Evolutionary conservation across 495 filamentous ascomycete genomes (phyloP), one percentile per base, ranked within the genome.

Genomic region (Haplographium delicatum): DNA sequence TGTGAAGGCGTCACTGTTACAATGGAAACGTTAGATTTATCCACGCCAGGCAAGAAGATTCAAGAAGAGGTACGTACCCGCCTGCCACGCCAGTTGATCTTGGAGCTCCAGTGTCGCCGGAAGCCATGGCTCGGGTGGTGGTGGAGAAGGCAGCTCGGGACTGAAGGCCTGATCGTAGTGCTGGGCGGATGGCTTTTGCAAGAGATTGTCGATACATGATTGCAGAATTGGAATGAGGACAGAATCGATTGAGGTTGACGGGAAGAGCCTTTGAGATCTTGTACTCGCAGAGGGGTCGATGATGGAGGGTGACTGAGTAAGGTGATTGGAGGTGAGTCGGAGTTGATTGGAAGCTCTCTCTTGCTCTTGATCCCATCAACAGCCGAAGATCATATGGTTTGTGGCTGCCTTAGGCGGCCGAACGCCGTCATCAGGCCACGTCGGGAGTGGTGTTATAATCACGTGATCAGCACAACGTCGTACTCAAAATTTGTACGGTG

Each of bases 1-100:
- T 64, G 84, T 85, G 79, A 96, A 99, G 43, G 84, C 75, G 65
- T 99, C 93, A 52, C 91, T 91, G 53, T 59, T n/a, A n/a, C n/a
- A n/a, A n/a, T n/a, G n/a, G n/a, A n/a, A n/a, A n/a, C n/a, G n/a
- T n/a, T n/a, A n/a, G n/a, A n/a, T n/a, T n/a, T n/a, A n/a, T n/a
- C n/a, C n/a, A n/a, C n/a, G n/a, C n/a, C n/a, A n/a, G n/a, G n/a
- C n/a, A n/a, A n/a, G n/a, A n/a, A n/a, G n/a, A n/a, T n/a, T n/a
- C n/a, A n/a, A 9, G 6, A 23, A 45, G 5, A 28, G 16, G 9
- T 25, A 53, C 47, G 2, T 44, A 55, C 54, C 54, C 76, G 54
- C 64, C 72, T 68, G 69, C 67, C 27, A 67, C 68, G 44, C 71
- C 73, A 10, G 54, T 56, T 3, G 67, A 51, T 48, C 72, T 74